Evolutionary conservation across 768 basidiomycete genomes (phyloP).

Genomic region (Tremella mesenterica): DNA sequence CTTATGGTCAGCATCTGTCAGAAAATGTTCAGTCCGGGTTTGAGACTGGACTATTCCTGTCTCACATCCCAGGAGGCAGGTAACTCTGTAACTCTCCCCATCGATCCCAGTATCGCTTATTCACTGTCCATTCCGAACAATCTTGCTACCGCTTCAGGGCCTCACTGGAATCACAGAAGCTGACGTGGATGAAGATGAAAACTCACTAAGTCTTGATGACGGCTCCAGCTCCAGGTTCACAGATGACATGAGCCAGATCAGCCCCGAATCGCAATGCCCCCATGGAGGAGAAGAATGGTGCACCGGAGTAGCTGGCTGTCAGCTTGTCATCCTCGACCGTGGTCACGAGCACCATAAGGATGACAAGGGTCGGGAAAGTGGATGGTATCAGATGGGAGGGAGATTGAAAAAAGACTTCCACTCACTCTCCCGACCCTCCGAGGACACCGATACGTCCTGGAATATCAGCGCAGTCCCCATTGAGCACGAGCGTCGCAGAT

Average conservation of each 20-base stretch:
- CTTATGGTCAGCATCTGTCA: conserved; percentile 13
- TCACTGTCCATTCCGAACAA: too few species aligned
- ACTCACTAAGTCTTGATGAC: conserved; percentile 86
- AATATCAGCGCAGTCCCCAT: neutral
- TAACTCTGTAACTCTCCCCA: too few species aligned
- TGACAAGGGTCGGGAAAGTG: neutral
- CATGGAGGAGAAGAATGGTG: conserved; percentile 90
- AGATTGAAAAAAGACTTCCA: neutral
- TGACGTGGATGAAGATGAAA: neutral
- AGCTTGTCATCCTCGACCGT: neutral
- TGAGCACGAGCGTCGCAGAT: neutral
- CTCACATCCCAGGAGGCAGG: too few species aligned
- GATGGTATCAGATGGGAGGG: too few species aligned
- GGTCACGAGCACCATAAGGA: neutral
- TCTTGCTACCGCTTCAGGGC: too few species aligned
- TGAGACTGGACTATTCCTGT: neutral
- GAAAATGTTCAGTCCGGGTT: neutral
- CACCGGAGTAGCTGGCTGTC: conserved; percentile 74
- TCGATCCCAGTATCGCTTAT: too few species aligned
- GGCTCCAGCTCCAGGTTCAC: conserved; percentile 79
- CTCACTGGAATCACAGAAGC: too few species aligned
- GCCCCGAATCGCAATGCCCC: conserved; percentile 82
- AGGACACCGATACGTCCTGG: conserved; percentile 83
- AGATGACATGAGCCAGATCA: conserved; percentile 94
- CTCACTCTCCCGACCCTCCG: conserved; percentile 87